A percentile compares a stretch with the other conserved stretches of the same genome.
Evolutionary conservation across 495 filamentous ascomycete species (phyloP).

Genomic region (Baudoinia panamericana): DNA sequence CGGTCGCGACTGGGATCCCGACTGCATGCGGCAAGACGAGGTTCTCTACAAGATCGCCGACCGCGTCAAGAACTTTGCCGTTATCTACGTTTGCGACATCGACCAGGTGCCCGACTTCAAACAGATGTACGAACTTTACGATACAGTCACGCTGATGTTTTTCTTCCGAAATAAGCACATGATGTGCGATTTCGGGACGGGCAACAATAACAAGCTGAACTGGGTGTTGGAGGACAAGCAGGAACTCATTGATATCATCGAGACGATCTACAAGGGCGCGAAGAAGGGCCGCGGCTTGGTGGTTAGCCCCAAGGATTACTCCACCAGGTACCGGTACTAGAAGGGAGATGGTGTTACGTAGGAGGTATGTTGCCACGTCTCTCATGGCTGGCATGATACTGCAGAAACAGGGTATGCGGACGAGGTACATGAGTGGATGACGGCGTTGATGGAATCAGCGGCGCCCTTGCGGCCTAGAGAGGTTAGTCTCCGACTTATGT

Average conservation of each 20-base stretch:
- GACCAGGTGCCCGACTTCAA: slow-evolving; percentile 96
- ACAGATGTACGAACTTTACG: slow-evolving; percentile 68
- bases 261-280: slow-evolving; percentile 92
- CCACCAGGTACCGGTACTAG: slow-evolving; percentile 70
- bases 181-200: slow-evolving; percentile 96
- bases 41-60: slow-evolving; percentile 80
- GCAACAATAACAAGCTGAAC: slow-evolving; percentile 97
- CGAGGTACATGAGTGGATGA: too few relatives aligned
- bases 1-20: slow-evolving; percentile 64
- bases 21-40: slow-evolving; percentile 88
- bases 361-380: too few relatives aligned
- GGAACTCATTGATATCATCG: slow-evolving; percentile 95
- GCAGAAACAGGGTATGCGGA: too few relatives aligned
- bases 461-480: too few relatives aligned
- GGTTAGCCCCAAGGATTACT: slow-evolving; percentile 91
- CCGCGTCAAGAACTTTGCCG: slow-evolving; percentile 78
- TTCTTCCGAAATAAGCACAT: slow-evolving; percentile 99
- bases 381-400: too few relatives aligned
- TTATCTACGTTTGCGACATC: slow-evolving; percentile 93
- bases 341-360: too few relatives aligned
- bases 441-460: too few relatives aligned
- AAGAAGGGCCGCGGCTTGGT: slow-evolving; percentile 95
- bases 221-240: slow-evolving; percentile 98
- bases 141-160: slow-evolving; percentile 55
- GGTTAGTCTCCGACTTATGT: too few relatives aligned